Evolutionary conservation across 73 alveolate species (phyloP).

Genomic region (Paramecium biaurelia): DNA sequence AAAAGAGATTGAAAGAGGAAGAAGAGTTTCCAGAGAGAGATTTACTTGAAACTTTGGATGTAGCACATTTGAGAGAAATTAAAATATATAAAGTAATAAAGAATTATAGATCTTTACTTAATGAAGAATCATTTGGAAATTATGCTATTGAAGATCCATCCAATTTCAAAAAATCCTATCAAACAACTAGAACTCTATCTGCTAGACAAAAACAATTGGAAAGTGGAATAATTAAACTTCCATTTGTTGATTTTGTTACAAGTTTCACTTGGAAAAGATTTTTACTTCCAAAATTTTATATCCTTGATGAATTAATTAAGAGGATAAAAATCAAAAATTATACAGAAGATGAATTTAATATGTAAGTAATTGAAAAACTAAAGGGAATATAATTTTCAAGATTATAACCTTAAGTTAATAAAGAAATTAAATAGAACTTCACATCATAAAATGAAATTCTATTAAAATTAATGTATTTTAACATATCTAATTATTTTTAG

Average conservation of each 20-base stretch:
- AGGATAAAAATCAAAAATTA: not conserved
- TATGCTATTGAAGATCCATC: not conserved
- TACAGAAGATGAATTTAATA: not conserved
- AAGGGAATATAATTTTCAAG: not conserved
- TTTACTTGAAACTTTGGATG: not conserved
- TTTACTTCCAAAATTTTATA: not conserved
- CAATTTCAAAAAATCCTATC: not conserved
- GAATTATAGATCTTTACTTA: not conserved
- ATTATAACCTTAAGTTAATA: not conserved
- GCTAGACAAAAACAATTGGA: not conserved
- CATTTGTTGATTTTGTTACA: not conserved
- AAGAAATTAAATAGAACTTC: not conserved
- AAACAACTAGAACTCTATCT: not conserved
- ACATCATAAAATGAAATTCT: not conserved
- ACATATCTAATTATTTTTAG: not conserved
- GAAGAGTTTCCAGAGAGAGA: constrained; percentile 3
- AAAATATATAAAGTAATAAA: not conserved
- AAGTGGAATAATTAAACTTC: not conserved
- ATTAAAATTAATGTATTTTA: not conserved
- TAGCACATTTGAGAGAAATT: not conserved
- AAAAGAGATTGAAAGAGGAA: not conserved
- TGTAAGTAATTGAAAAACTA: not conserved
- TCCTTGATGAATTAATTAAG: not conserved
- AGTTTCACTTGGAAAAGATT: constrained; percentile 3
- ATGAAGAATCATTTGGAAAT: not conserved